Evolutionary conservation across 108 stramenopile genomes (phyloP), one percentile per base, ranked within the genome.

Genomic region (Phaeodactylum tricornutum): DNA sequence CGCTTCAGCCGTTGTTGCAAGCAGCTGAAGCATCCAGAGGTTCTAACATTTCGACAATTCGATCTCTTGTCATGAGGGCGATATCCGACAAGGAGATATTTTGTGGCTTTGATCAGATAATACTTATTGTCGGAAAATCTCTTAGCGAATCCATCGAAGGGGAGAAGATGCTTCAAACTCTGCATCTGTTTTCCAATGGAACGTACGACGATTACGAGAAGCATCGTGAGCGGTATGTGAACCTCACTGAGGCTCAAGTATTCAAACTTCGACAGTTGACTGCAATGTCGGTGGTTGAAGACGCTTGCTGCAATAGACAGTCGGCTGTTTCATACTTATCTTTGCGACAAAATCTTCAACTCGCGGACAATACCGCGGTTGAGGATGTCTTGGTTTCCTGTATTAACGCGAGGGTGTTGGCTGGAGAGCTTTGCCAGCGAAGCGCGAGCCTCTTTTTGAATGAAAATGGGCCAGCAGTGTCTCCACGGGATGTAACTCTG

Each of bases 171-270:
- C 31, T 47, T 30, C 41, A 55, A 14, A 74, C 77, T 1, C 53
- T 79, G 28, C 59, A 68, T 52, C 36, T 79, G 38, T 79, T 79
- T 39, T 71, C 72, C 8, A 65, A 67, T 49, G 77, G 77, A 2
- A 65, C 57, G 1, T 29, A 8, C 1, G 59, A 63, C 16, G 35
- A 50, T 3, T 55, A 43, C 25, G 16, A 3, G 17, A 40, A 15
- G 7, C 11, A 53, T 37, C 31, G 33, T 37, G 21, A 11, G 12
- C 1, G 28, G 11, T 42, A 43, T 27, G 8, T 77, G 14, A 43
- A 54, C 0, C 40, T 77, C 24, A 69, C 62, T 36, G 67, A 69
- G 3, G 16, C 50, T 0, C 63, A 61, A 44, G n/a, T 72, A 3
- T 35, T 31, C 16, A 77, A 77, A 42, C 52, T 77, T 12, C 33